These are phyloP conservation scores for Acanthamoeba quina DNA, from an alignment of 208 protist genomes.

Conservation along the genomic window DNA sequence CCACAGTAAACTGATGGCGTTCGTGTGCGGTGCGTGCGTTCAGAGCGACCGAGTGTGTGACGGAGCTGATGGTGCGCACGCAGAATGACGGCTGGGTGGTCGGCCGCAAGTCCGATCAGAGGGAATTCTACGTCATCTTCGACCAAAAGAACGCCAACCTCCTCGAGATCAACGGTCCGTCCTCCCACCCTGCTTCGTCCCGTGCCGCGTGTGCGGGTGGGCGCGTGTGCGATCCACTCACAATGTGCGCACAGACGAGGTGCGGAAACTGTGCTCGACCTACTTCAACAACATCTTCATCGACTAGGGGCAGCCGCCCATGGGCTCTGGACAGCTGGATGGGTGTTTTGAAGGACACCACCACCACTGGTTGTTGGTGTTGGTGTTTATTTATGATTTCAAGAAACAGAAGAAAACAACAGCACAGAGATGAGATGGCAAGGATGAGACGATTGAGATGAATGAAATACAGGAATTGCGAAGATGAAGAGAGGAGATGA, in stretches of 20 bases:
- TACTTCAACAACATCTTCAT: slow-evolving; percentile 75
- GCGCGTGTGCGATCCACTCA: neutral
- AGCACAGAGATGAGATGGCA: too few relatives aligned
- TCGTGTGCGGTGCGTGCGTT: neutral
- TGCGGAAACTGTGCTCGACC: slow-evolving; percentile 62
- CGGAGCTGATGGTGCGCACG: slow-evolving; percentile 81
- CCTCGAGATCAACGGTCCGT: slow-evolving; percentile 83
- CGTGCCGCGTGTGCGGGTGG: neutral
- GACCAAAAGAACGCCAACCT: slow-evolving; percentile 85
- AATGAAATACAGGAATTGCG: too few relatives aligned
- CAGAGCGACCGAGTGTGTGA: slow-evolving; percentile 57
- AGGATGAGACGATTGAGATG: too few relatives aligned
- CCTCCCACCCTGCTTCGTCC: neutral
- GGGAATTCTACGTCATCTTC: slow-evolving; percentile 87
- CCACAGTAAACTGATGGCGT: neutral
- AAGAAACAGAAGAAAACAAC: too few relatives aligned
- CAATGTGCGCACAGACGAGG: slow-evolving; percentile 13
- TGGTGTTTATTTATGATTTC: too few relatives aligned
- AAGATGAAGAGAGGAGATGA: too few relatives aligned
- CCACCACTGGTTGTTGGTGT: too few relatives aligned
- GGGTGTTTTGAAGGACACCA: too few relatives aligned
- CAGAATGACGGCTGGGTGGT: slow-evolving; percentile 84
- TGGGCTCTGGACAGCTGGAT: too few relatives aligned
- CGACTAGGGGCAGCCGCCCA: neutral
- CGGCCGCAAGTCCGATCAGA: slow-evolving; percentile 83